Conservation (phyloP, 768 basidiomycete genomes). For the Leccinum uliginosum region DNA sequence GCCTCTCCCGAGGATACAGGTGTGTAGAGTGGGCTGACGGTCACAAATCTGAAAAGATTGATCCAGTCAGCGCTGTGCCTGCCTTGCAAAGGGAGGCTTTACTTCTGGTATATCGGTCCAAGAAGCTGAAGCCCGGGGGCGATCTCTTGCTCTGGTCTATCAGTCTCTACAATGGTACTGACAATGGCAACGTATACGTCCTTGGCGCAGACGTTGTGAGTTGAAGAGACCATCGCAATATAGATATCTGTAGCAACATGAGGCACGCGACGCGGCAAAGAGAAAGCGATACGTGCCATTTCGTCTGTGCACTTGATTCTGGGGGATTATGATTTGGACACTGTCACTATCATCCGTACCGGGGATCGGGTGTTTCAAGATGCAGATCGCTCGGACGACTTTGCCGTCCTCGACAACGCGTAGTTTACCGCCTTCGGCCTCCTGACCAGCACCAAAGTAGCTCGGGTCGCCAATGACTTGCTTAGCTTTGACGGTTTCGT, state of each 20-base stretch:
- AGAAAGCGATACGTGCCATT: constrained; percentile 59
- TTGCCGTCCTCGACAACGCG: constrained; percentile 90
- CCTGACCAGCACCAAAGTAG: constrained; percentile 83
- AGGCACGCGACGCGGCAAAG: constrained; percentile 1
- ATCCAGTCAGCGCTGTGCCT: constrained; percentile 7
- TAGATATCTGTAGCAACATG: constrained; percentile 75
- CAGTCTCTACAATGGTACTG: constrained; percentile 96
- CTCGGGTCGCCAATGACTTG: constrained; percentile 97
- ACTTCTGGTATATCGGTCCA: constrained; percentile 94
- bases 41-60: constrained; percentile 66
- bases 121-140: constrained; percentile 87
- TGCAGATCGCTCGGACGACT: constrained; percentile 94
- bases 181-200: constrained; percentile 96
- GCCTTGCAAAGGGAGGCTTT: constrained; percentile 20
- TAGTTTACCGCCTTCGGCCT: constrained; percentile 66
- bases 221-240: constrained; percentile 94
- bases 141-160: constrained; percentile 88
- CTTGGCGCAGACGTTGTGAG: constrained; percentile 96
- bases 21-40: constrained; percentile 82
- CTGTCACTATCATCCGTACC: constrained; percentile 95
- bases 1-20: constrained; percentile 76
- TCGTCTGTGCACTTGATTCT: constrained; percentile 91
- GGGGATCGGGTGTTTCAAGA: constrained; percentile 97
- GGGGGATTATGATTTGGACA: constrained; percentile 96
- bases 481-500: constrained; percentile 94